Evolutionary conservation across 805 yeast genomes (phyloP), one percentile per base, ranked within the genome.

Genomic region (Lachancea mirantina): DNA sequence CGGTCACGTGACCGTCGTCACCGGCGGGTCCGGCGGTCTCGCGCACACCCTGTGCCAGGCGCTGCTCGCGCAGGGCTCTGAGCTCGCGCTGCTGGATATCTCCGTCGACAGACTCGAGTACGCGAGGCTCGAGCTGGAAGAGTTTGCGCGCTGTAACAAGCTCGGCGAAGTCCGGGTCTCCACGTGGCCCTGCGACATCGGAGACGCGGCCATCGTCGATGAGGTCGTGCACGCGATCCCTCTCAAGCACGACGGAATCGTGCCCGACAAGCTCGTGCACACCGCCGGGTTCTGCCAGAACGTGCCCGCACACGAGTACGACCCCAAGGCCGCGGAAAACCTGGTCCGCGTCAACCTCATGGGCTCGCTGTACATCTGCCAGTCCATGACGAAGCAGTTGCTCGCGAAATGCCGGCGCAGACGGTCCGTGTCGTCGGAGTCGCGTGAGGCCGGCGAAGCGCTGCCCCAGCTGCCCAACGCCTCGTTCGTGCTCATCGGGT

Each of bases 231-330:
- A 56, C 14, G 65, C 68, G 21, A 70, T 77, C 43, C 51, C 65
- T 11, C 70, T 71, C 46, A 66, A 62, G 31, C 76, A 70, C 51
- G 81, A 78, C 55, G 75, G 72, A 18, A 64, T 68, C 39, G 65
- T 77, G 26, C 76, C 85, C 23, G 74, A 76, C 45, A 63, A 80
- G 42, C 66, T 82, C 46, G 70, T 82, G 40, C 80, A 82, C 65
- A 70, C 85, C 32, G 92, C 94, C n/a, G 92, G 94, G 9, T 82
- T 77, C 64, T 78, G 87, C 52, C 87, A 82, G 59, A 82, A 82
- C 66, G 72, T 68, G 61, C 74, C 84, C 2, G 89, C 89, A 17
- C 74, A 77, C 47, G 82, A 78, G 34, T 81, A 82, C 61, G 87
- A 88, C 15, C 72, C 84, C 25, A 55, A 59, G 31, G 78, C 76